These are phyloP conservation scores for Neoboletus subvelutipes DNA, from an alignment of 768 basidiomycete species.

Conservation along the genomic window DNA sequence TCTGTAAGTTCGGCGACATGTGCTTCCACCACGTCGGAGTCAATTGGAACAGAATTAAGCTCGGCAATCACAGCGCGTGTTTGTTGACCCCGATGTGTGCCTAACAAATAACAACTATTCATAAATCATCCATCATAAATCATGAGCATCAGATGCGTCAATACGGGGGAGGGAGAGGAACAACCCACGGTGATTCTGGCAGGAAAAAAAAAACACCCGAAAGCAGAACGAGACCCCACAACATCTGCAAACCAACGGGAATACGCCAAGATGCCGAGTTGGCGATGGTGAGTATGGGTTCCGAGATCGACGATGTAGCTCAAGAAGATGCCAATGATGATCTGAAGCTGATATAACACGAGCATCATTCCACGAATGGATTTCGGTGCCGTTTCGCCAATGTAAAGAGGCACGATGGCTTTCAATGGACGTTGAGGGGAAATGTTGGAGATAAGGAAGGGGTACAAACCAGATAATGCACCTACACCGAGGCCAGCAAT, in stretches of 20 bases:
- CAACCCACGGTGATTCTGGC: conserved; percentile 16
- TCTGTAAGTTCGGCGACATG: conserved; percentile 16
- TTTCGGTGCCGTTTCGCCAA: conserved; percentile 77
- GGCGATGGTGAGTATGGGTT: conserved; percentile 10
- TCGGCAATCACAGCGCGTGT: conserved; percentile 15
- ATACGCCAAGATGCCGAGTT: conserved; percentile 18
- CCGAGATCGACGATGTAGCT: conserved; percentile 60
- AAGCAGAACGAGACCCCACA: conserved; percentile 13
- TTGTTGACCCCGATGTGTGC: background rate
- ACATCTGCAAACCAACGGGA: conserved; percentile 13
- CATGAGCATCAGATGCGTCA: background rate
- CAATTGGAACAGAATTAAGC: conserved; percentile 13
- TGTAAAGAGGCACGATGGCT: conserved; percentile 67
- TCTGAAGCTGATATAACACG: conserved; percentile 75
- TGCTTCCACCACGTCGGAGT: conserved; percentile 12
- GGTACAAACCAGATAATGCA: conserved; percentile 12
- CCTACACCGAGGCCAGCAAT: conserved; percentile 16
- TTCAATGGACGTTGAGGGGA: background rate
- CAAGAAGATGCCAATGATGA: conserved; percentile 68
- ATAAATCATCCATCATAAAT: background rate
- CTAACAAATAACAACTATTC: conserved; percentile 12
- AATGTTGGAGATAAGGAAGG: background rate
- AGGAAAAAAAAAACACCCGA: conserved; percentile 16
- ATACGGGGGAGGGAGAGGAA: background rate
- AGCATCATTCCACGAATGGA: conserved; percentile 68